Percentiles rank a stretch among this genome's conserved stretches.
phyloP scores from a whole-genome alignment of 345 rosid genomes.

The Hirschfeldia incana region DNA sequence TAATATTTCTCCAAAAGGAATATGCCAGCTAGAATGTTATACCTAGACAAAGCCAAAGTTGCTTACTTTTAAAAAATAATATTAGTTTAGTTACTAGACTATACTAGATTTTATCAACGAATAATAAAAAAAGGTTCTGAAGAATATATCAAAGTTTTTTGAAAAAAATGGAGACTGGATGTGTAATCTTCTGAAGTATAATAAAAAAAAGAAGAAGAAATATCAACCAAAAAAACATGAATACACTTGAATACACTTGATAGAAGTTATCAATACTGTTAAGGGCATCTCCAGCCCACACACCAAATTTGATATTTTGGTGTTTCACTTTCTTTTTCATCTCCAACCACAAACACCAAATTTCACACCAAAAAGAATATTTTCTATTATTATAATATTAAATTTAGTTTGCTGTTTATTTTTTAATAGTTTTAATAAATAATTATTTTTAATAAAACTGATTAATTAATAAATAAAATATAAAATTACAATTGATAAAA shows the following conservation, averaged over 20 bases:
- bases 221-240: slow-evolving; percentile 1
- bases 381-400: too few species aligned
- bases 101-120: background rate
- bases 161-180: background rate
- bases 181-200: background rate
- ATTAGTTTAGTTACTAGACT: background rate
- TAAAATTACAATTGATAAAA: too few species aligned
- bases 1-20: background rate
- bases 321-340: too few species aligned
- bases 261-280: background rate
- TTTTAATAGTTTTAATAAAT: too few species aligned
- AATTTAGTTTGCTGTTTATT: too few species aligned
- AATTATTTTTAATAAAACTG: too few species aligned
- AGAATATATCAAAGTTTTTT: background rate
- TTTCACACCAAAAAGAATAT: too few species aligned
- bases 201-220: background rate
- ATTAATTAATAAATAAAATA: too few species aligned
- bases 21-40: background rate
- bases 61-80: background rate
- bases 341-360: too few species aligned
- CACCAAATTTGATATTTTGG: too few species aligned
- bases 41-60: background rate
- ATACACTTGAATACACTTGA: background rate
- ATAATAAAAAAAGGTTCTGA: background rate
- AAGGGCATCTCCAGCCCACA: too few species aligned